Evolutionary conservation across 306 rosid genomes (phyloP), one percentile per base, ranked within the genome.

Genomic region (Purshia tridentata): DNA sequence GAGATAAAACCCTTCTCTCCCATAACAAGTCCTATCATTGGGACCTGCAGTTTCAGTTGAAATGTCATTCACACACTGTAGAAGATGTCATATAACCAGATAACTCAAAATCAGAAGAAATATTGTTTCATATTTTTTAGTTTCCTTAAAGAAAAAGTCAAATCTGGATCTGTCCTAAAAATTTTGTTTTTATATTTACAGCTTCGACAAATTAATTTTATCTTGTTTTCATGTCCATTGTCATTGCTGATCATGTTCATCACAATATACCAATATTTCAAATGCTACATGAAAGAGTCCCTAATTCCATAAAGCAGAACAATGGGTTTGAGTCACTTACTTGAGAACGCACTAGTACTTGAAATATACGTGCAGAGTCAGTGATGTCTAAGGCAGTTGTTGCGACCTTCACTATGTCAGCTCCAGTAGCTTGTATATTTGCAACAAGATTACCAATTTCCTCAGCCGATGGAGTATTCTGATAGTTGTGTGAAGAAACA

Each of bases 1-100:
- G 91, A 82, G 54, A 90, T 82, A 12, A 90, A 73, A 62, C 92
- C 96, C 73, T 77, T 88, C 69, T 90, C 96, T 2, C 91, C 91
- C 91, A 86, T 84, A 51, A 83, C 89, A 55, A 88, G 83, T 67
- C 92, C 93, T 58, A 88, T 84, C 78, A 88, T 76, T 60, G 93
- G 90, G 11, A 86, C 86, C 93, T 88, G 58, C 52, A 67, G 42
- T 60, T 67, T 78, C 50, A 65, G 67, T 68, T 40, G 18, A 68
- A 56, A 61, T 22, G 41, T 56, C 41, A 76, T 60, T 72, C 45
- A 68, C 14, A 42, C 45, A 11, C 8, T 39, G 6, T 42, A 66
- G 3, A 51, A 64, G 37, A 69, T 19, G 42, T 20, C 37, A 42
- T 23, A 67, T 50, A 52, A 67, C 22, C 13, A 18, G 55, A 67